A percentile compares a stretch with the other conserved stretches of the same genome.
Evolutionary conservation across 345 rosid species (phyloP).

Genomic region (Dovyalis caffra): DNA sequence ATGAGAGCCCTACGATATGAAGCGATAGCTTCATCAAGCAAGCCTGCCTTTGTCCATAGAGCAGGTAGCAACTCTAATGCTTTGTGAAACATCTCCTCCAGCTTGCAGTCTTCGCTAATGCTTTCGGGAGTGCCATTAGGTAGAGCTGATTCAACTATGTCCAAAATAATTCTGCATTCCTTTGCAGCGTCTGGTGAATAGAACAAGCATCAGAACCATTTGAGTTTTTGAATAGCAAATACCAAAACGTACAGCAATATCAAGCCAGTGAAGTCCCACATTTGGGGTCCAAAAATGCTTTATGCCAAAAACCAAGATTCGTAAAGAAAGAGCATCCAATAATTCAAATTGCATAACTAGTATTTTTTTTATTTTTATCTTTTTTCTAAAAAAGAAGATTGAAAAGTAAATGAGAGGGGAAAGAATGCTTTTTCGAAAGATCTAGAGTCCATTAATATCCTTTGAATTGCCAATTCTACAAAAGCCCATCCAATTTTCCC

Average conservation of each 20-base stretch:
- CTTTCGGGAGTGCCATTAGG: slow-evolving; percentile 67
- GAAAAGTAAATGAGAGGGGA: neutral
- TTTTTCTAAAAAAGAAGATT: neutral
- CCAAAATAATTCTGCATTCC: slow-evolving; percentile 76
- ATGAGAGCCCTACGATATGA: slow-evolving; percentile 70
- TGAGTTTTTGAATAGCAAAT: neutral
- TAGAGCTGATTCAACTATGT: slow-evolving; percentile 66
- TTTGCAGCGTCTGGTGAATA: slow-evolving; percentile 78
- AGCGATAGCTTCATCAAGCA: slow-evolving; percentile 62
- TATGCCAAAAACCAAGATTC: neutral
- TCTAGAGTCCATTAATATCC: neutral
- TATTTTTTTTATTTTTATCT: too few relatives aligned
- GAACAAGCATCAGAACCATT: slow-evolving; percentile 25
- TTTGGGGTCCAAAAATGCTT: neutral
- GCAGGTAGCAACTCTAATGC: slow-evolving; percentile 79
- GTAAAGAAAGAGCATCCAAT: neutral
- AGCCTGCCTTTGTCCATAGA: slow-evolving; percentile 70
- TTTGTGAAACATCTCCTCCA: slow-evolving; percentile 79
- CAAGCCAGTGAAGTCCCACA: neutral
- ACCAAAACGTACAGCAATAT: neutral
- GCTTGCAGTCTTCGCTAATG: slow-evolving; percentile 60
- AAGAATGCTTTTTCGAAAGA: neutral
- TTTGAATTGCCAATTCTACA: slow-evolving; percentile 1
- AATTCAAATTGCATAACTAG: neutral
- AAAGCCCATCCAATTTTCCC: neutral